Evolutionary conservation across 2,329 filamentous ascomycete genomes (phyloP), one percentile per base, ranked within the genome.

Genomic region (Hymenoscyphus fraxineus): DNA sequence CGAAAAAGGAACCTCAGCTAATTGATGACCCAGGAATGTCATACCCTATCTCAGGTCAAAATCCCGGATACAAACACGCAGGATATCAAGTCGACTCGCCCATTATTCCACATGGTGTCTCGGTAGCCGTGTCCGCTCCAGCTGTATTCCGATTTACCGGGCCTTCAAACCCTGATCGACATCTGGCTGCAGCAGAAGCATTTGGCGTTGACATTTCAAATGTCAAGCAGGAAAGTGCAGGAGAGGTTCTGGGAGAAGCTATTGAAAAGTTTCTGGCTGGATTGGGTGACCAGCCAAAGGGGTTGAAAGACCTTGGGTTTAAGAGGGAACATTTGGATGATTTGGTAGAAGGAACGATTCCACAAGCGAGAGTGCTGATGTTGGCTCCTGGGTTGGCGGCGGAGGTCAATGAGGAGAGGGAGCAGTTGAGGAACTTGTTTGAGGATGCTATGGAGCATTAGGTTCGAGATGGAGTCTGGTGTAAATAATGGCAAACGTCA

Each of bases 31-130:
- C 64, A 87, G 85, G 94, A 75, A 98, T 99, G 94, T 96, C 91
- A 31, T 99, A 99, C 75, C 95, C 95, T 19, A 97, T 99, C 74
- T 96, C 92, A 0, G 92, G 93, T 38, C 93, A 97, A 76, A 99
- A 99, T 76, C 92, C 91, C 0, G 89, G 90, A 5, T 98, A 98
- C 79, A 88, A 87, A 72, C 95, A 99, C 75, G 77, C 83, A 0
- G 95, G 95, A n/a, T 99, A 99, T 77, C 81, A 88, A 1, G 87
- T 96, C 7, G 78, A 85, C 32, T 76, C 83, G 38, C 87, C 91
- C 10, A 90, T 99, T 72, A 98, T 99, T 73, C 95, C 95, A 0
- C 95, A 99, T 76, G 95, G 95, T 61, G 95, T 99, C 31, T 94
- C 90, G 1, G 95, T 99, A 0, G 95, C 93, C 2, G 94, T 98